A percentile compares a stretch with the other conserved stretches of the same genome.
phyloP scores from a whole-genome alignment of 2,329 filamentous ascomycete species.

The Aspergillus terreus region DNA sequence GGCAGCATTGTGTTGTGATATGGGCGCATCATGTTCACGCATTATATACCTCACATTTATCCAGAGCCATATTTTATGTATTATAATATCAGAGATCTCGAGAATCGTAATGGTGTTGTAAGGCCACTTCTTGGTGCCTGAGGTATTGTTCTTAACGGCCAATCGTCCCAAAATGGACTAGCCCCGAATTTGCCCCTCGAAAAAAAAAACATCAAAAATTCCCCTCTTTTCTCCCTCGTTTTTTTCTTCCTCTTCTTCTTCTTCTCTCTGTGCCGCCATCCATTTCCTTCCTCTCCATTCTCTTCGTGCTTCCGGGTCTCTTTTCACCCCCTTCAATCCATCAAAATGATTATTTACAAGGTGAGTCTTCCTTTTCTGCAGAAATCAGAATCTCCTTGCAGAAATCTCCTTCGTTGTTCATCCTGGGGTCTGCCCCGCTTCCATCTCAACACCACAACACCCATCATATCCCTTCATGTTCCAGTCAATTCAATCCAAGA shows the following conservation, averaged over 20 bases:
- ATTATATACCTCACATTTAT: too few relatives aligned
- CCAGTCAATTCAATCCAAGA: too few relatives aligned
- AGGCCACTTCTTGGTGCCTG: neutral
- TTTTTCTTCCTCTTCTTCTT: neutral
- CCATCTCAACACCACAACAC: neutral
- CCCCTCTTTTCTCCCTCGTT: conserved; percentile 19
- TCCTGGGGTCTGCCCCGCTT: neutral
- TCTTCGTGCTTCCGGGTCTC: conserved; percentile 21
- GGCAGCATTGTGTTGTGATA: neutral
- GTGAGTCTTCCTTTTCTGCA: conserved; percentile 38
- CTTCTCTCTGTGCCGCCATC: neutral
- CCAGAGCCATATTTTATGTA: too few relatives aligned
- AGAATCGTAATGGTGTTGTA: too few relatives aligned
- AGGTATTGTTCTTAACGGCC: neutral
- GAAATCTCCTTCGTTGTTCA: too few relatives aligned
- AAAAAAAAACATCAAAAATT: conserved; percentile 21
- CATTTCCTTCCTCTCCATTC: conserved; percentile 1
- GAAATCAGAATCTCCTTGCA: too few relatives aligned
- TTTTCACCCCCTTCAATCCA: conserved; percentile 30
- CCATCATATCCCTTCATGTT: neutral
- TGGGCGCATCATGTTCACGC: neutral
- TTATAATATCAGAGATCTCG: too few relatives aligned
- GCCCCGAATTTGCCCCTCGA: conserved; percentile 13
- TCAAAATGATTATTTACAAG: conserved; percentile 72
- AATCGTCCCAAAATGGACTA: conserved; percentile 10